phyloP scores from a whole-genome alignment of 805 yeast species.

The Myxozyma monticola region DNA sequence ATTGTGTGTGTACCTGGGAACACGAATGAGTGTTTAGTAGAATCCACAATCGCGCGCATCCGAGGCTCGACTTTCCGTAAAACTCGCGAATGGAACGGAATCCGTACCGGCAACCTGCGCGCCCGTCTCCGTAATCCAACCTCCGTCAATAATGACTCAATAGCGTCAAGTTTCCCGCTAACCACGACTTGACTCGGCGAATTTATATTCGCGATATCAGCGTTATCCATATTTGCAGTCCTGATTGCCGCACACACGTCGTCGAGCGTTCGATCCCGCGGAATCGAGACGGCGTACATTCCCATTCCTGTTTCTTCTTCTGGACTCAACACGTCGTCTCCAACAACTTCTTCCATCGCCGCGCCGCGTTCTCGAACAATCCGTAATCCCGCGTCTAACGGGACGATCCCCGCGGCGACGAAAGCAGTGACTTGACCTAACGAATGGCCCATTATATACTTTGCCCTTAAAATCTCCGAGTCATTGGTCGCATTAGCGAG shows the following conservation, averaged over 20 bases:
- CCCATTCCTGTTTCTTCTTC: constrained; percentile 10
- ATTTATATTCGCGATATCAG: constrained; percentile 25
- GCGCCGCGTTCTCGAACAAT: constrained; percentile 20
- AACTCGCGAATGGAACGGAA: constrained; percentile 26
- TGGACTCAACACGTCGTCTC: neutral
- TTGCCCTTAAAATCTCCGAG: neutral
- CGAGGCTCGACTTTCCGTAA: constrained; percentile 10
- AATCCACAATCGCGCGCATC: constrained; percentile 9
- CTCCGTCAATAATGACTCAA: constrained; percentile 4
- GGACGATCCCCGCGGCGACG: constrained; percentile 21
- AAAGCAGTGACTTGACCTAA: constrained; percentile 27
- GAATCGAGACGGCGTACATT: constrained; percentile 21
- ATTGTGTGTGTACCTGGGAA: constrained; percentile 1
- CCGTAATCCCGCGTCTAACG: constrained; percentile 18
- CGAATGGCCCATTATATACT: constrained; percentile 22
- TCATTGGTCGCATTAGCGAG: neutral
- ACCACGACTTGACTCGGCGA: constrained; percentile 25
- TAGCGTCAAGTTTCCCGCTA: constrained; percentile 18
- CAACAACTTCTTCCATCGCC: constrained; percentile 23
- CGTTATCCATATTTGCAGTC: neutral
- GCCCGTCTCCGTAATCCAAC: too few relatives aligned
- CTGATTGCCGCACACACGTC: neutral
- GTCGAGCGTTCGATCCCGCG: neutral
- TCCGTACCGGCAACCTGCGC: constrained; percentile 18
- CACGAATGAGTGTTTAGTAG: neutral